A percentile compares a stretch with the other conserved stretches of the same genome.
These are phyloP conservation scores for Clarireedia sp. DNA, from an alignment of 2,329 filamentous ascomycete species.

Conservation along the genomic window DNA sequence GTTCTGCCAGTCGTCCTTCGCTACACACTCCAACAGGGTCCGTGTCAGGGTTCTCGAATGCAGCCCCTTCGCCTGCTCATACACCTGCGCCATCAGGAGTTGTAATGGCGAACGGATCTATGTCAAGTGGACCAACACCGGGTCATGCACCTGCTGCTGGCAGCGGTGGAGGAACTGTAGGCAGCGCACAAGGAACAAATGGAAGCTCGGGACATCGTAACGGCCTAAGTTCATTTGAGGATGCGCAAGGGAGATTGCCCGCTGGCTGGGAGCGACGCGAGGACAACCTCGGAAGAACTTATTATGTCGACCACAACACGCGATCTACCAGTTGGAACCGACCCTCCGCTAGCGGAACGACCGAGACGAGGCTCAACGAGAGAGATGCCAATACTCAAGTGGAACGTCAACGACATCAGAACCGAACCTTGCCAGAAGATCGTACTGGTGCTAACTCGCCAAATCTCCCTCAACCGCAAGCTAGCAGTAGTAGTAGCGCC, in stretches of 20 bases:
- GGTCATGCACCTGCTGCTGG: slow-evolving; percentile 29
- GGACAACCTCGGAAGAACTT: slow-evolving; percentile 89
- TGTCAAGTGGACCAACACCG: slow-evolving; percentile 26
- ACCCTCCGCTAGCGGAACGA: slow-evolving; percentile 70
- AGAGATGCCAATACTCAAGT: slow-evolving; percentile 87
- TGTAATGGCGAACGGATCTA: slow-evolving; percentile 26
- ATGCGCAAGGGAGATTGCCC: slow-evolving; percentile 85
- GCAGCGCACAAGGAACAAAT: slow-evolving; percentile 19
- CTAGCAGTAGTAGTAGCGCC: slow-evolving; percentile 26
- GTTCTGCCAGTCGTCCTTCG: slow-evolving; percentile 21
- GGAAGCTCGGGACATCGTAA: slow-evolving; percentile 28
- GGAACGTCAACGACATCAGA: slow-evolving; percentile 89
- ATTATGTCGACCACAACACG: slow-evolving; percentile 98
- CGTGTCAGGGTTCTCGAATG: slow-evolving; percentile 18
- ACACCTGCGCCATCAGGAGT: slow-evolving; percentile 22
- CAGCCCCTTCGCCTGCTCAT: slow-evolving; percentile 31
- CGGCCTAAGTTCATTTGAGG: slow-evolving; percentile 86
- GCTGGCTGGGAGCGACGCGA: slow-evolving; percentile 94
- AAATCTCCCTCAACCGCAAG: slow-evolving; percentile 51
- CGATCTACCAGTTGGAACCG: slow-evolving; percentile 94
- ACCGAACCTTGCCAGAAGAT: slow-evolving; percentile 90
- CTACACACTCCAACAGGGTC: slow-evolving; percentile 28
- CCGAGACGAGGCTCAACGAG: slow-evolving; percentile 67
- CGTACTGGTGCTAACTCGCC: slow-evolving; percentile 90
- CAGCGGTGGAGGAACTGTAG: slow-evolving; percentile 21